Evolutionary conservation across 116 monocot genomes (phyloP).

Genomic region (Zostera marina): DNA sequence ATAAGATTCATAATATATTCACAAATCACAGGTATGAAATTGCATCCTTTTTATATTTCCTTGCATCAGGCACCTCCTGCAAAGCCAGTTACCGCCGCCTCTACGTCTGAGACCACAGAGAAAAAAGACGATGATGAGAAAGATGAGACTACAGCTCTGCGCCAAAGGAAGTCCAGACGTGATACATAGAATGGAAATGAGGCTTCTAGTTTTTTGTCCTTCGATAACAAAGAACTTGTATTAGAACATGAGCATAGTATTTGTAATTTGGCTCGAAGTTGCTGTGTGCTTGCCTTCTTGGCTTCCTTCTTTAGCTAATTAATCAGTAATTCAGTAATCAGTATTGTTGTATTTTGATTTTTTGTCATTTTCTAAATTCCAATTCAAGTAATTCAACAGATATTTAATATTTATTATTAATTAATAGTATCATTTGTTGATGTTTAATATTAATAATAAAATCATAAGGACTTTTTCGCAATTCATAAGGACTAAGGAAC

Average conservation of each 20-base stretch:
- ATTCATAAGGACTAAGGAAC: too few species aligned
- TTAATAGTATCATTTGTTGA: too few species aligned
- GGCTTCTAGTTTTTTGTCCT: background rate
- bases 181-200: constrained; percentile 15
- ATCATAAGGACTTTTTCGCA: too few species aligned
- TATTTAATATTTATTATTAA: background rate
- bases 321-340: too few species aligned
- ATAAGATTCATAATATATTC: background rate
- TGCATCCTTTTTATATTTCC: background rate
- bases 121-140: constrained; percentile 27
- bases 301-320: background rate
- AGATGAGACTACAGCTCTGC: constrained; percentile 19
- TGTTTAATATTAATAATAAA: too few species aligned
- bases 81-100: constrained; percentile 4
- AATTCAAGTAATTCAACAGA: constrained; percentile 1
- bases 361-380: background rate
- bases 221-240: background rate
- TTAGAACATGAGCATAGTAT: background rate
- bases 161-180: constrained; percentile 26
- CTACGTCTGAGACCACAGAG: constrained; percentile 8
- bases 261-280: too few species aligned
- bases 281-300: background rate
- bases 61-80: constrained; percentile 11
- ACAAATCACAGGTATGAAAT: background rate
- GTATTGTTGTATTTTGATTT: too few species aligned